Conservation (phyloP, 345 rosid genomes). For the Chamaenerion angustifolium region DNA sequence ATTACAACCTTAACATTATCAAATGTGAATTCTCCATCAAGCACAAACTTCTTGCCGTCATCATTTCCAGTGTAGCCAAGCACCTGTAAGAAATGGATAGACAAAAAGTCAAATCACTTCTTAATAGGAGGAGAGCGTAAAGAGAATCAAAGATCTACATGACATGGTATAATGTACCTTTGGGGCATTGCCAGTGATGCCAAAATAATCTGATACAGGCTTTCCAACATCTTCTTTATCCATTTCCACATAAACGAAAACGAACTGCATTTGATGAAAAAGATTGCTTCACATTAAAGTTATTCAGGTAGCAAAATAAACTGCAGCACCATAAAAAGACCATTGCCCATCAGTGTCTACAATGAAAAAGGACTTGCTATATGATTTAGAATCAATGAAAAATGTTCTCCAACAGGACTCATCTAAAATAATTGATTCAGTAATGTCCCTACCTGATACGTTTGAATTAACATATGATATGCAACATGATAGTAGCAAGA, state of each 20-base stretch:
- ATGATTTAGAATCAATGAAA: too few relatives aligned
- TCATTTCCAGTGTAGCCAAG: slow-evolving; percentile 86
- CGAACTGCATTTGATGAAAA: slow-evolving; percentile 36
- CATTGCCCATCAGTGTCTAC: too few relatives aligned
- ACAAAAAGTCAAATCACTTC: not conserved
- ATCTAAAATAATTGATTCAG: too few relatives aligned
- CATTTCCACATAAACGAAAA: slow-evolving; percentile 76
- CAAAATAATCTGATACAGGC: slow-evolving; percentile 92
- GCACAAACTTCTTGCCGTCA: slow-evolving; percentile 50
- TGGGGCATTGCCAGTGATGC: slow-evolving; percentile 53
- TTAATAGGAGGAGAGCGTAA: not conserved
- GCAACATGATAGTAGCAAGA: too few relatives aligned
- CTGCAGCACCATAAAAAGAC: too few relatives aligned
- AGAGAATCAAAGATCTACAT: not conserved
- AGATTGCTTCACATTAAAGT: too few relatives aligned
- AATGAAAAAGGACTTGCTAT: not conserved
- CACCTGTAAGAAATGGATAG: slow-evolving; percentile 24
- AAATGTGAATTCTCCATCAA: slow-evolving; percentile 52
- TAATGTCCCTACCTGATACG: too few relatives aligned
- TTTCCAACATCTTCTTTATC: slow-evolving; percentile 86
- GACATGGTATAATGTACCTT: slow-evolving; percentile 35
- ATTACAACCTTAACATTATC: slow-evolving; percentile 57
- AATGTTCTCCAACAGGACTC: too few relatives aligned
- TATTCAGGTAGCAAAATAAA: too few relatives aligned
- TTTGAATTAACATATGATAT: too few relatives aligned